Base-by-base conservation (phyloP, 2,329 filamentous ascomycete species). In the Pseudohalonectria lignicola region DNA sequence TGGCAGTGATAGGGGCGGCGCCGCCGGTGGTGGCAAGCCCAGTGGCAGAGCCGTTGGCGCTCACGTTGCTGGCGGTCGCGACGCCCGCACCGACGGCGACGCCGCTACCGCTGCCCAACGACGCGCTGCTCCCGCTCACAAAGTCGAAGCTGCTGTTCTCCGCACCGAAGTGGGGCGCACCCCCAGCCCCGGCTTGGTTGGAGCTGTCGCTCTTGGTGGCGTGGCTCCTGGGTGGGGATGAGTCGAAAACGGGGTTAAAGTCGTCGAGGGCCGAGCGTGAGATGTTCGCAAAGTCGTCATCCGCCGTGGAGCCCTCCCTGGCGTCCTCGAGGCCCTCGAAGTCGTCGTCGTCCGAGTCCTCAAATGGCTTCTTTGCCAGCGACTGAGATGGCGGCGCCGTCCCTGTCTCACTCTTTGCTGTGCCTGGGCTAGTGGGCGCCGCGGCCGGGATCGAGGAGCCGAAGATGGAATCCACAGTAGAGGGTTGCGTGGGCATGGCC, bases 321-420 rank as follows among this genome's bases (percentile, higher is more conserved):
- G 86, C 86, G 51, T 93, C 86, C 42, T 86, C 79, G 13, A 93
- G 72, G 39, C 85, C 85, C 49, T 86, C 82, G 48, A 92, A 92
- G 31, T 86, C 84, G 46, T 80, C 75, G 36, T 86, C 84, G 43
- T 87, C 76, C 36, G 87, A 83, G 43, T 84, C 79, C n/a, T n/a
- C n/a, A 53, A 87, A 86, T 2, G 74, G 69, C 17, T 70, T 59
- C 50, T 72, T 73, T 28, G 58, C 54, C 41, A 62, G 54, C 5
- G 57, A 48, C 12, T 57, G 49, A 8, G 52, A 48, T 21, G 57
- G 48, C 4, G 29, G 10, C 31, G 7, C 31, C 9, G 31, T 19
- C 12, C 20, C 25, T 15, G 35, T n/a, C 15, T 30, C 52, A 23
- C 55, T 56, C 16, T 57, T 51, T 7, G 59, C 55, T 16, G 63